Percentiles rank a stretch among this genome's conserved stretches.
phyloP scores from a whole-genome alignment of 345 rosid genomes.

The Clausena lansium region DNA sequence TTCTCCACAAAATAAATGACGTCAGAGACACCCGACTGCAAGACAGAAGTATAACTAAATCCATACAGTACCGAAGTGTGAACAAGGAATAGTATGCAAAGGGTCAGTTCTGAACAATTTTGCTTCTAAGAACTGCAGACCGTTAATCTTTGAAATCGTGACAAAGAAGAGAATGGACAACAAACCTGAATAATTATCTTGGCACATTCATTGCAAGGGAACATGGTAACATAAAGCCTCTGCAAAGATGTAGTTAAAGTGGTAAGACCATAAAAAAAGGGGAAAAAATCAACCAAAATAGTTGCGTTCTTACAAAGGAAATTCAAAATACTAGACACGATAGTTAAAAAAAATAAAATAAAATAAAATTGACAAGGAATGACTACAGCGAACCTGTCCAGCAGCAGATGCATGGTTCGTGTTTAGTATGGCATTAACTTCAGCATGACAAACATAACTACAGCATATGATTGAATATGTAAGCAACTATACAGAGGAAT shows the following conservation, averaged over 20 bases:
- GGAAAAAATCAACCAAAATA: neutral
- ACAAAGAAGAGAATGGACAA: conserved; percentile 9
- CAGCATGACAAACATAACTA: conserved; percentile 98
- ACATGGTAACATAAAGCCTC: conserved; percentile 98
- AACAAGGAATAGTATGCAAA: neutral
- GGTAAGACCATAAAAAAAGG: conserved; percentile 3
- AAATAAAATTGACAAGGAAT: neutral
- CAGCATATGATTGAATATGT: conserved; percentile 14
- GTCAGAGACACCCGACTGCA: conserved; percentile 86
- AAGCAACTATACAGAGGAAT: neutral
- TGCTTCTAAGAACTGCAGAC: neutral
- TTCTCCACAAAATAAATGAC: conserved; percentile 84
- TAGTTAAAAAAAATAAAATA: neutral
- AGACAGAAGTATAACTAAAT: conserved; percentile 11
- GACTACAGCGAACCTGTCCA: conserved; percentile 56
- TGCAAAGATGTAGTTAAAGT: conserved; percentile 33
- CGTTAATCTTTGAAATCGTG: neutral
- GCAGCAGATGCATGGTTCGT: conserved; percentile 90
- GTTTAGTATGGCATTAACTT: conserved; percentile 93
- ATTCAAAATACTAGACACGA: neutral
- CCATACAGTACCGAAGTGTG: neutral
- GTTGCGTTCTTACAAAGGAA: neutral
- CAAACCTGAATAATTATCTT: conserved; percentile 93
- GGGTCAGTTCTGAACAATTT: neutral
- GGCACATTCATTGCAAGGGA: conserved; percentile 99